Evolutionary conservation across 495 filamentous ascomycete genomes (phyloP), one percentile per base, ranked within the genome.

Genomic region (Lophiostoma macrostomum): DNA sequence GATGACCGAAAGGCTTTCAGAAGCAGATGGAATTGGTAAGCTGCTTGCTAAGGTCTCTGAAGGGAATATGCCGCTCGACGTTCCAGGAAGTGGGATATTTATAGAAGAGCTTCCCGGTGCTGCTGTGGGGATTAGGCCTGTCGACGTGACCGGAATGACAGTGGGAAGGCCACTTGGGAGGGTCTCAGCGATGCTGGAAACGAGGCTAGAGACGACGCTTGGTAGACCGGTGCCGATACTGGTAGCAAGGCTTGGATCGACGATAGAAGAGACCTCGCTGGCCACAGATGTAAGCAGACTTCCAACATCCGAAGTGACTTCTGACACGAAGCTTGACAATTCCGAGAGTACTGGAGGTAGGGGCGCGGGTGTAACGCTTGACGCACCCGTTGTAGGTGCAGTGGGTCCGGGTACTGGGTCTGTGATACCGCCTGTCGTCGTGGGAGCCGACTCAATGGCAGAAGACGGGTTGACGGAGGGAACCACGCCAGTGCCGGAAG

Each of bases 231-330:
- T 7, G 47, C 16, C 4, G 38, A 37, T 24, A 43, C 49, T 22
- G 61, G 42, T n/a, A 50, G 14, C n/a, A n/a, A n/a, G n/a, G n/a
- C n/a, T n/a, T n/a, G n/a, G n/a, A n/a, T n/a, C n/a, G n/a, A n/a
- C n/a, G n/a, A n/a, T n/a, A n/a, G n/a, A n/a, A n/a, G n/a, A n/a
- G n/a, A n/a, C n/a, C 0, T 13, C 34, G 16, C 40, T 56, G 13
- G 18, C 41, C 10, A 53, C 51, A n/a, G 63, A 65, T 16, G 63
- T 53, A 0, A 60, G 47, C 2, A 62, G 19, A 29, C 51, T 57
- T 8, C 43, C 45, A 0, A 57, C 47, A 24, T 61, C 56, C 0
- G 64, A 64, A 18, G 54, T 50, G 34, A 53, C 41, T 12, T 14
- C 41, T 16, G 49, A 47, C 14, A 60, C 14, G 11, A 16, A 16